Base-by-base conservation (phyloP, 805 yeast species). In the Saccharomyces jurei region DNA sequence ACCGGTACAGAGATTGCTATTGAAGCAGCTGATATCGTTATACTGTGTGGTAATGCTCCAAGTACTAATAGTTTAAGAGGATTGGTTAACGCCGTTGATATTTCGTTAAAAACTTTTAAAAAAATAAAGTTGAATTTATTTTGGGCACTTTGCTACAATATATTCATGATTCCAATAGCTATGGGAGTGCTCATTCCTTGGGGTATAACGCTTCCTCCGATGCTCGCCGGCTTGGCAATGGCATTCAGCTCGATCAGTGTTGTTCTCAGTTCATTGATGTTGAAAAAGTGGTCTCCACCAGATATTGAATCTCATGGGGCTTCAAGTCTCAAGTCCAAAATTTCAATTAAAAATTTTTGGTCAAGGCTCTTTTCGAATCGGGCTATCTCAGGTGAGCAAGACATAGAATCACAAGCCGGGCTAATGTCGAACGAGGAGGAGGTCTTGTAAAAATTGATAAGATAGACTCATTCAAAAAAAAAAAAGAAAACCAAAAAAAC, bases 1-100 rank as follows among this genome's bases (percentile, higher is more conserved):
- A 81, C 95, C 0, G 97, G 98, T 4, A 88, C 98, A 0, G 98
- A 94, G 64, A 88, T 94, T 61, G 98, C 99, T 0, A 86, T 94
- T 60, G 97, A 91, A 60, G 88, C 96, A n/a, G 97, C 99, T 0
- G 96, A 90, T 69, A 80, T 94, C 41, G 96, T 94, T 21, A 74
- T 94, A 14, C 69, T 88, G 65, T 78, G 81, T 11, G 73, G 75
- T 25, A 60, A 63, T 10, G 58, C 60, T 3, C 61, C 55, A 31
- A 48, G 50, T 17, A 60, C 64, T 58, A 58, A 62, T 14, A 56
- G 63, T 53, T 68, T 83, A 51, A 63, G 65, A 21, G 84, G 87
- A 8, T 78, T 86, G 4, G 69, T 77, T 27, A 75, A 81, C 54
- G 86, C 91, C 0, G 66, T 86, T 31, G 87, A 85, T 55, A 80